Evolutionary conservation across 148 eudicot genomes (phyloP).

Genomic region (Dysphania ambrosioides): DNA sequence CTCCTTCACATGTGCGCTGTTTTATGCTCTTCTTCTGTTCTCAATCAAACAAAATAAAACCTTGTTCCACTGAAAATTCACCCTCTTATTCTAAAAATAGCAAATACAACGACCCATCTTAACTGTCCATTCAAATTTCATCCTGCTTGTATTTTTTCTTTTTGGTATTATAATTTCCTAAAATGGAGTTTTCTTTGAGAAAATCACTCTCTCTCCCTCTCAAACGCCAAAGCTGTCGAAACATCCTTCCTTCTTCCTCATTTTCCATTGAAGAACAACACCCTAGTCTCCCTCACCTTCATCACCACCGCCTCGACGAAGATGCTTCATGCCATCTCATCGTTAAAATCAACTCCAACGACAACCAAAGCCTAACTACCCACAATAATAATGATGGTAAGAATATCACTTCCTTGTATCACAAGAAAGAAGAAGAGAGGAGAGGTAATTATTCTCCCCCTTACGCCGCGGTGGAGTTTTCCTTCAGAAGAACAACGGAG

Average conservation of each 20-base stretch:
- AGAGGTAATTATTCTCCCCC: neutral
- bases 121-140: neutral
- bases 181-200: conserved; percentile 32
- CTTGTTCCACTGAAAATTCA: neutral
- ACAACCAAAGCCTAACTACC: neutral
- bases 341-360: conserved; percentile 37
- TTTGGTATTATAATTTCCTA: neutral
- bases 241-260: neutral
- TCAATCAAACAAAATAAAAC: no score
- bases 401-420: neutral
- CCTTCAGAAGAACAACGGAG: conserved; percentile 2
- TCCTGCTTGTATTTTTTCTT: neutral
- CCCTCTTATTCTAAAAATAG: neutral
- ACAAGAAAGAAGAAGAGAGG: neutral
- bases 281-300: conserved; percentile 40
- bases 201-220: conserved; percentile 21
- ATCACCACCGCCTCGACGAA: neutral
- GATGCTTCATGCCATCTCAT: conserved; percentile 14
- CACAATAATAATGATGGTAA: neutral
- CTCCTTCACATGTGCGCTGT: neutral
- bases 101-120: neutral
- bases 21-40: neutral
- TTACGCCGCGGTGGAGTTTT: conserved; percentile 12
- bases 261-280: conserved; percentile 30
- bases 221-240: conserved; percentile 16